These are phyloP conservation scores for Arachnopeziza araneosa DNA, from an alignment of 2,329 filamentous ascomycete species.

Conservation along the genomic window DNA sequence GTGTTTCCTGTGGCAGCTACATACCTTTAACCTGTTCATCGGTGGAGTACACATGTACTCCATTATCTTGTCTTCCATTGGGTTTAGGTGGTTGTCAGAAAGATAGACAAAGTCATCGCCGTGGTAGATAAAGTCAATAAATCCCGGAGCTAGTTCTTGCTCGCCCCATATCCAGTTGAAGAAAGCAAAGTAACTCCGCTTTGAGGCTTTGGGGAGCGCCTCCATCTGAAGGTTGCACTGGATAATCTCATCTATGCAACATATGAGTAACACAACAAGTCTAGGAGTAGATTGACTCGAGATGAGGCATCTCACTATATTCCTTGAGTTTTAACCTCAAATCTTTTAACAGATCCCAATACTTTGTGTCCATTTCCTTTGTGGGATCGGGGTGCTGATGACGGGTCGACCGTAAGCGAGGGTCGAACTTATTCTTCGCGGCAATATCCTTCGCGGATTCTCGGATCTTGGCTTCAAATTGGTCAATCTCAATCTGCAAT, in stretches of 20 bases:
- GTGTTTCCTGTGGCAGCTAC: not conserved
- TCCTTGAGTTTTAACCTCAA: not conserved
- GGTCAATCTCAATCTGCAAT: not conserved
- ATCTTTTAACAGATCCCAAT: not conserved
- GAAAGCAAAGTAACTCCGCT: not conserved
- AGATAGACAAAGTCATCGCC: not conserved
- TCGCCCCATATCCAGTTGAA: not conserved
- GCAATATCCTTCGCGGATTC: not conserved
- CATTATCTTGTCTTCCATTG: not conserved
- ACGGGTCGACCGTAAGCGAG: not conserved
- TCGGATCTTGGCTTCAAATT: not conserved
- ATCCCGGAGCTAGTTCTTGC: not conserved
- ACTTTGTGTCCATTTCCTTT: not conserved
- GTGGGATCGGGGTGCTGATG: not conserved
- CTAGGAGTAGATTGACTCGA: not conserved
- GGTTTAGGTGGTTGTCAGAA: not conserved
- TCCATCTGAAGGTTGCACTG: not conserved
- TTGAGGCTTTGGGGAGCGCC: not conserved
- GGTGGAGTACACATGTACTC: not conserved
- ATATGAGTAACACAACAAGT: not conserved
- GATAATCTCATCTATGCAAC: not conserved
- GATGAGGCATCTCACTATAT: not conserved
- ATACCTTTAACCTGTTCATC: not conserved
- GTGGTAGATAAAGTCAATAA: not conserved
- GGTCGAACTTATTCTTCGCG: not conserved